A percentile compares a stretch with the other conserved stretches of the same genome.
Evolutionary conservation across 208 protist genomes (phyloP).

Genomic region (Acanthamoeba pearcei): DNA sequence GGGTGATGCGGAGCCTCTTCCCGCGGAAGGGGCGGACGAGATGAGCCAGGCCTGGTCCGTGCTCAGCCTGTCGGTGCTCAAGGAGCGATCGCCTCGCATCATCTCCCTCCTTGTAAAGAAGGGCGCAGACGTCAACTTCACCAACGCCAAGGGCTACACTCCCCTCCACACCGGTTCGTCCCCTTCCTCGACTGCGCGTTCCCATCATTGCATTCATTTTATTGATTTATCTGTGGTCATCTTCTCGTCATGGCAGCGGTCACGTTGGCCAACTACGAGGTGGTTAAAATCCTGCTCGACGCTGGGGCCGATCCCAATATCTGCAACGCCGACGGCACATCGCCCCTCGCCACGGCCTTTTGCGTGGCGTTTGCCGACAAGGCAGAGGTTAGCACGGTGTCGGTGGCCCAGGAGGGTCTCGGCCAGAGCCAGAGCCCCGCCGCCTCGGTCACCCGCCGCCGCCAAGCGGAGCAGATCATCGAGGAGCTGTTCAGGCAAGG

Average conservation of each 20-base stretch:
- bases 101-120: constrained; percentile 8
- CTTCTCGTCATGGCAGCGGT: neutral
- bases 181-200: neutral
- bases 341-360: constrained; percentile 38
- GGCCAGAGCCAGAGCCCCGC: neutral
- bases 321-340: neutral
- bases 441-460: neutral
- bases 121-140: constrained; percentile 47
- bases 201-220: neutral
- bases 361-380: constrained; percentile 39
- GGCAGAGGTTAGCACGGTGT: neutral
- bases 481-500: neutral
- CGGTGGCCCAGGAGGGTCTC: neutral
- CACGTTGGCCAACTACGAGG: constrained; percentile 29
- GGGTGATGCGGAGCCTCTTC: neutral
- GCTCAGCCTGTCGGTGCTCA: constrained; percentile 13
- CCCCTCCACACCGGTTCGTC: constrained; percentile 18
- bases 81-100: constrained; percentile 54
- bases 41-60: constrained; percentile 59
- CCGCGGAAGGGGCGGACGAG: neutral
- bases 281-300: constrained; percentile 50
- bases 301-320: constrained; percentile 53
- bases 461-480: constrained; percentile 27
- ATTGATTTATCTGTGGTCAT: neutral
- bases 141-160: constrained; percentile 48